Evolutionary conservation across 331 rosid species (phyloP).

Genomic region (Pyrus hybrid): DNA sequence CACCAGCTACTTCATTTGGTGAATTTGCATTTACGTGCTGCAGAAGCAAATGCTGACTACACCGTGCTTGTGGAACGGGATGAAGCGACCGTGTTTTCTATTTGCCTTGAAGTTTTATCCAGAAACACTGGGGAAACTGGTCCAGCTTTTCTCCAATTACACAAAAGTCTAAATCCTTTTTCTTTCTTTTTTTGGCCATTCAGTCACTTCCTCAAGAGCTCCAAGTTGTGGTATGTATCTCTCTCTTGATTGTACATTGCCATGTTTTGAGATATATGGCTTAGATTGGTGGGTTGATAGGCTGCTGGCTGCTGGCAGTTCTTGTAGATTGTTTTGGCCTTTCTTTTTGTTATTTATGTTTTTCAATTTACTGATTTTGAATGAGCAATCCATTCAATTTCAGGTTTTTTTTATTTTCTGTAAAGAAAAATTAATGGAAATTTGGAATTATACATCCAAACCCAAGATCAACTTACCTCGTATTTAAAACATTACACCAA

Average conservation of each 20-base stretch:
- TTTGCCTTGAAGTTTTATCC: constrained; percentile 86
- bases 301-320: background rate
- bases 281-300: background rate
- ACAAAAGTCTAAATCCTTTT: constrained; percentile 30
- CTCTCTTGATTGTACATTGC: background rate
- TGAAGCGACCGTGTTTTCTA: constrained; percentile 61
- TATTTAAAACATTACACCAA: too few relatives aligned
- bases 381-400: background rate
- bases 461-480: background rate
- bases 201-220: background rate
- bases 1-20: background rate
- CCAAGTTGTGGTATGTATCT: background rate
- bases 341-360: background rate
- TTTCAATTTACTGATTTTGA: background rate
- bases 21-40: constrained; percentile 5
- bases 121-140: constrained; percentile 52
- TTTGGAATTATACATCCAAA: background rate
- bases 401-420: background rate
- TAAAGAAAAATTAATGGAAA: background rate
- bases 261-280: background rate
- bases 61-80: constrained; percentile 70
- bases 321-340: background rate
- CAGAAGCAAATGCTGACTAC: constrained; percentile 45
- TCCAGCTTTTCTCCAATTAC: constrained; percentile 49
- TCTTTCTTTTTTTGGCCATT: background rate